Evolutionary conservation across 768 basidiomycete genomes (phyloP), one percentile per base, ranked within the genome.

Genomic region (Boletellus emodensis): DNA sequence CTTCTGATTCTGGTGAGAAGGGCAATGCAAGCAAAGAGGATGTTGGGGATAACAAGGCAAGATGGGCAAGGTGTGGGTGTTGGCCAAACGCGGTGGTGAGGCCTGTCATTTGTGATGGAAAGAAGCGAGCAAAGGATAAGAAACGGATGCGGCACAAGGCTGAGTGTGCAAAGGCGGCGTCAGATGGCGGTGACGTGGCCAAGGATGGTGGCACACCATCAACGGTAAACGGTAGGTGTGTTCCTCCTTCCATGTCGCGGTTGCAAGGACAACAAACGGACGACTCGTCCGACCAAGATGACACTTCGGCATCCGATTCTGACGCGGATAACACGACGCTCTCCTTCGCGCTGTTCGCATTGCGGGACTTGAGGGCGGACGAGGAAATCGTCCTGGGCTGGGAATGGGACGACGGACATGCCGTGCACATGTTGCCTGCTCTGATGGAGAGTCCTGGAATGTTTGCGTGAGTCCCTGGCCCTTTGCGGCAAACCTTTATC

Each of bases 341-440:
- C 1, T 71, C 76, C 0, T 94, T 96, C 62, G 92, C 83, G 0
- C 72, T 96, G 0, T 94, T 93, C 55, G 89, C 94, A 2, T 68
- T 84, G 15, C 70, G 82, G 11, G 87, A 90, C 53, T 75, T 97
- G 56, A 79, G 78, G 48, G 80, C 80, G 32, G 77, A 86, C 42
- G 92, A 94, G 56, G 94, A 97, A 70, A 80, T 97, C 17, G 82
- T 94, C 0, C 70, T 97, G 0, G 88, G 87, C 0, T 97, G 94
- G 93, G 93, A 96, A 64, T 98, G 94, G 94, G 94, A 97, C 59
- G 94, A 98, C 60, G 83, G 83, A 2, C 88, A 91, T 62, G 83
- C 85, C 1, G 80, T 94, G 0, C 94, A 95, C 67, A 72, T 75
- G 53, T 71, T 92, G 1, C 87, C 82, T n/a, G 82, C 82, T 8